phyloP scores from a whole-genome alignment of 2,329 filamentous ascomycete species.

The Cordyceps cicadae region DNA sequence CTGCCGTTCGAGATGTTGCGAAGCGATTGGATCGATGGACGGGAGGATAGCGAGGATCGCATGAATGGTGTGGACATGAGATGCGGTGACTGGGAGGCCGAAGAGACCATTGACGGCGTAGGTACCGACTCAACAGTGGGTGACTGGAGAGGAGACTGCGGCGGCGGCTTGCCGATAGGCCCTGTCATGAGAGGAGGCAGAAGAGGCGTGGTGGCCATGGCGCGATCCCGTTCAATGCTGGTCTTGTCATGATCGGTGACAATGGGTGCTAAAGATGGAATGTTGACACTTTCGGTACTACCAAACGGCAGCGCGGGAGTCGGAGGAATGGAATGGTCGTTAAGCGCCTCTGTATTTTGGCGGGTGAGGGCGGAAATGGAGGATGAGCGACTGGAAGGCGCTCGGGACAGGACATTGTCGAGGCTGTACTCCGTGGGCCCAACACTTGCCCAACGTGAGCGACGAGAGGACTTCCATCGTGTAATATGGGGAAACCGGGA shows the following conservation, averaged over 20 bases:
- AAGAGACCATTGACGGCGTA: conserved; percentile 31
- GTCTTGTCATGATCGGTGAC: conserved; percentile 37
- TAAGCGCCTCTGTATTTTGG: conserved; percentile 33
- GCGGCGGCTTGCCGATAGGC: conserved; percentile 43
- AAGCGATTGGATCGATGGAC: conserved; percentile 71
- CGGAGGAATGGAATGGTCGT: conserved; percentile 47
- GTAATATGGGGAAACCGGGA: conserved; percentile 48
- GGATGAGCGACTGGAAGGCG: conserved; percentile 68
- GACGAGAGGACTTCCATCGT: conserved; percentile 41
- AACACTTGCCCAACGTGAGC: conserved; percentile 37
- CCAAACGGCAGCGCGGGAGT: conserved; percentile 59
- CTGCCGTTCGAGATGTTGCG: conserved; percentile 53
- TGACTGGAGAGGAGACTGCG: conserved; percentile 78
- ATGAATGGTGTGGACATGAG: conserved; percentile 18
- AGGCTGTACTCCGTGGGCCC: conserved; percentile 78
- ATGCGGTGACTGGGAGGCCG: conserved; percentile 40
- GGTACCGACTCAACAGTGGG: conserved; percentile 62
- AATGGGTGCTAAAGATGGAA: conserved; percentile 31
- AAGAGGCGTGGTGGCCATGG: conserved; percentile 69
- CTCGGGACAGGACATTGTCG: conserved; percentile 64
- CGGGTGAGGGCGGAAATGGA: conserved; percentile 60
- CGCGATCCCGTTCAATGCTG: conserved; percentile 49
- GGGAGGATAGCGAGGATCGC: conserved; percentile 63
- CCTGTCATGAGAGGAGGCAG: conserved; percentile 72
- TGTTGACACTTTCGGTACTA: conserved; percentile 46